Evolutionary conservation across 2,329 filamentous ascomycete genomes (phyloP), one percentile per base, ranked within the genome.

Genomic region (Ceratocystis colombiana): DNA sequence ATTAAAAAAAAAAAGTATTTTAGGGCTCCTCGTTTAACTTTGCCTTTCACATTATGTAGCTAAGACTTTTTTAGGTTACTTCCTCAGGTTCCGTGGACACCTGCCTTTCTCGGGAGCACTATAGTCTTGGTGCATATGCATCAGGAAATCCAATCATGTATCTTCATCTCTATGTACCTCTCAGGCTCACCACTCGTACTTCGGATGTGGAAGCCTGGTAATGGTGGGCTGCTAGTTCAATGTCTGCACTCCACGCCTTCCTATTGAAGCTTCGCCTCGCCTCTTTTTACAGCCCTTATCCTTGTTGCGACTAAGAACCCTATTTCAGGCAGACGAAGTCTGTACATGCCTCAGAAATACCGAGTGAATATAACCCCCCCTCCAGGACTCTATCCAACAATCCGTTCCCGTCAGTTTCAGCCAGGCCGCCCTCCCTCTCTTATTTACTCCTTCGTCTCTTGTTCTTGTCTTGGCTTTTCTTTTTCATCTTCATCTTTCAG

Each of bases 371-470:
- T 7, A 59, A 37, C 5, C 28, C 53, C 53, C 12, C 17, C 28
- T 7, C 53, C 28, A n/a, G 53, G 28, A 10, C 28, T 33, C 20
- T 37, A 3, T 30, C 61, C 22, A 12, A 1, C 61, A 17, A 48
- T 46, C 61, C 41, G 33, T 62, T 25, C 37, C 33, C 33, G n/a
- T n/a, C n/a, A 17, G 17, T 61, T 61, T 57, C 53, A 57, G 53
- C 53, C 53, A 57, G 53, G 22, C 25, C 25, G 22, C 25, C 25
- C 28, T 30, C 22, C 30, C 28, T 17, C 28, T 33, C 25, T 59
- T 59, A 59, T 8, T 59, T n/a, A 33, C 53, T 37, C n/a, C 59
- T 63, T 63, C 22, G 22, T 41, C 20, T 20, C 46, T 55, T 22
- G 44, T 46, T 28, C 33, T 28, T 22, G 44, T 20, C 37, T 41